Conservation (phyloP, 495 filamentous ascomycete species). For the Talaromyces borbonicus region DNA sequence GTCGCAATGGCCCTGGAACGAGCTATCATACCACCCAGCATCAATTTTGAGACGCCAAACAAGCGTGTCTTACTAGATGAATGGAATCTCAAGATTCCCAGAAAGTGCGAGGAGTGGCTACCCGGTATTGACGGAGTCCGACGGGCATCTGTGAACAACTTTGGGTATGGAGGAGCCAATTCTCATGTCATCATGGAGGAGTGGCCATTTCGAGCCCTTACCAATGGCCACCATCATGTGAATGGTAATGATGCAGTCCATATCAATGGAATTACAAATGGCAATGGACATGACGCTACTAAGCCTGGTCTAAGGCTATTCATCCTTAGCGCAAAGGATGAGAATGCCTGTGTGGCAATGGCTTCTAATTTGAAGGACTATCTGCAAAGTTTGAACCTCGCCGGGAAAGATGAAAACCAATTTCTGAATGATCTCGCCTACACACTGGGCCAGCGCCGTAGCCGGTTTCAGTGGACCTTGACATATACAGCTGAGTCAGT, state of each 20-base stretch:
- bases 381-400: not conserved
- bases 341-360: not conserved
- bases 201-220: not conserved
- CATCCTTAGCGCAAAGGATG: not conserved
- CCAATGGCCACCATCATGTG: not conserved
- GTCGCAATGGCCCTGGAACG: conserved; percentile 42
- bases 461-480: conserved; percentile 10
- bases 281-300: not conserved
- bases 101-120: conserved; percentile 20
- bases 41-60: conserved; percentile 33
- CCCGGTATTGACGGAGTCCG: not conserved
- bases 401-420: not conserved
- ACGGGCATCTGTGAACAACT: conserved; percentile 52
- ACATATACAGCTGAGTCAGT: not conserved
- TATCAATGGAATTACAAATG: not conserved
- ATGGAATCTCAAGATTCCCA: conserved; percentile 13
- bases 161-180: conserved; percentile 57
- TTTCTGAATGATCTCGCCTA: conserved; percentile 8
- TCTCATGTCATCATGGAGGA: conserved; percentile 14
- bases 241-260: not conserved
- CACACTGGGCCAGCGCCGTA: conserved; percentile 10
- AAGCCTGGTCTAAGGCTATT: not conserved
- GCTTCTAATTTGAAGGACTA: not conserved
- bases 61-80: conserved; percentile 16
- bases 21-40: conserved; percentile 27